phyloP scores from a whole-genome alignment of 2,329 filamentous ascomycete genomes.

The Paecilomyces sp. region DNA sequence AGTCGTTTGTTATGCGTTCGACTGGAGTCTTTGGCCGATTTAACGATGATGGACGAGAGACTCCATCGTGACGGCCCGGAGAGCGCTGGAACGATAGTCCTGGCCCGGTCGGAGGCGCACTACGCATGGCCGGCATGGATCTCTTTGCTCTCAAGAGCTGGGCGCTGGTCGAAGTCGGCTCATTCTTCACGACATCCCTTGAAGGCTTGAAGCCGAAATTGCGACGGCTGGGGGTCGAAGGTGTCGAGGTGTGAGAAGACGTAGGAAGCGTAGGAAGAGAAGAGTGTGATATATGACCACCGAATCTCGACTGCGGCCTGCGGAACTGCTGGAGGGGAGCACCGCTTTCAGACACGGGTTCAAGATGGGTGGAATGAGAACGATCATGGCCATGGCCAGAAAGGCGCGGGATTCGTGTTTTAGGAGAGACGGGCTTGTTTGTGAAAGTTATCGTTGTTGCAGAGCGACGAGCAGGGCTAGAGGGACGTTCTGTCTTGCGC shows the following conservation, averaged over 20 bases:
- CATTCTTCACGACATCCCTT: slow-evolving; percentile 29
- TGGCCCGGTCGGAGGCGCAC: slow-evolving; percentile 26
- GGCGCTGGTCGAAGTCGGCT: slow-evolving; percentile 46
- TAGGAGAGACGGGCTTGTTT: slow-evolving; percentile 55
- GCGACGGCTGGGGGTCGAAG: slow-evolving; percentile 55
- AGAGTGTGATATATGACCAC: slow-evolving; percentile 59
- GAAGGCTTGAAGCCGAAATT: slow-evolving; percentile 43
- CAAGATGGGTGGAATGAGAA: slow-evolving; percentile 64
- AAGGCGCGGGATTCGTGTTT: slow-evolving; percentile 73
- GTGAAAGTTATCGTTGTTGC: slow-evolving; percentile 88
- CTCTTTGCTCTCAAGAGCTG: slow-evolving; percentile 54
- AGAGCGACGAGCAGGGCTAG: slow-evolving; percentile 63
- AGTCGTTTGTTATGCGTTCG: slow-evolving; percentile 45
- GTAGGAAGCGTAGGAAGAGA: slow-evolving; percentile 59
- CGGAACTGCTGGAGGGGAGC: slow-evolving; percentile 59
- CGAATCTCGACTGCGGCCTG: slow-evolving; percentile 60
- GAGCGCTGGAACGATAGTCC: slow-evolving; percentile 27
- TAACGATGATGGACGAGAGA: slow-evolving; percentile 21
- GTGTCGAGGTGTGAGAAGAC: slow-evolving; percentile 49
- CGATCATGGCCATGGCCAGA: slow-evolving; percentile 64
- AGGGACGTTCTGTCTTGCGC: slow-evolving; percentile 63
- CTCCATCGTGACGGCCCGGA: slow-evolving; percentile 30
- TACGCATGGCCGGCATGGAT: slow-evolving; percentile 53
- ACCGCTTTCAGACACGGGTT: slow-evolving; percentile 86
- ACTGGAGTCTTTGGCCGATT: slow-evolving; percentile 63